phyloP scores from a whole-genome alignment of 1,284 basidiomycete genomes.

The Kalmanozyma brasiliensis region DNA sequence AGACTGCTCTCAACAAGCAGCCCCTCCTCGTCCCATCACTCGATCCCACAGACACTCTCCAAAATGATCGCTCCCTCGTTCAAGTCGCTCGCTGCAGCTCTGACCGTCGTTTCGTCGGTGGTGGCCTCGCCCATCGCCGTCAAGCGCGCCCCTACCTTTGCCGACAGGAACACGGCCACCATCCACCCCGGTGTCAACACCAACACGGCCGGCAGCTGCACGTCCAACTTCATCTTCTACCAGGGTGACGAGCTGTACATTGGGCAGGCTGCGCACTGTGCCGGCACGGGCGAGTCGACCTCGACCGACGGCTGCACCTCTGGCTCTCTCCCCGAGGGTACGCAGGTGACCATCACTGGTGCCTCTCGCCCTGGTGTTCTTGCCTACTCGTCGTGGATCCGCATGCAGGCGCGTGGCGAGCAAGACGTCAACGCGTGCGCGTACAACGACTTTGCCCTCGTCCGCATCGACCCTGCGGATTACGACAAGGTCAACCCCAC shows the following conservation, averaged over 20 bases:
- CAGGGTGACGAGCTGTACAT: conserved; percentile 46
- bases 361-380: conserved; percentile 43
- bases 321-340: conserved; percentile 47
- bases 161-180: conserved; percentile 27
- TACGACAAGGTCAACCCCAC: conserved; percentile 52
- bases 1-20: background rate
- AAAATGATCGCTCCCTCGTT: conserved; percentile 30
- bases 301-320: conserved; percentile 47
- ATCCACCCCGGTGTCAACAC: conserved; percentile 58
- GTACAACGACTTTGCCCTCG: conserved; percentile 53
- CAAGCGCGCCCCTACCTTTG: conserved; percentile 44
- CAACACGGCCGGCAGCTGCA: conserved; percentile 51
- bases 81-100: conserved; percentile 18
- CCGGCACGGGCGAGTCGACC: conserved; percentile 38
- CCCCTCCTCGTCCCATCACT: background rate
- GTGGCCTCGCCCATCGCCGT: conserved; percentile 16
- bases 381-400: conserved; percentile 49
- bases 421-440: conserved; percentile 46
- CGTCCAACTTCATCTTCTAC: conserved; percentile 53
- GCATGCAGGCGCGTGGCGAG: conserved; percentile 51
- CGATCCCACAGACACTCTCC: background rate
- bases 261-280: conserved; percentile 55
- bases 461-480: conserved; percentile 51
- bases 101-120: conserved; percentile 23
- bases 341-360: conserved; percentile 47